Percentiles rank a stretch among this genome's conserved stretches.
Evolutionary conservation across 1,139 yeast species (phyloP).

Genomic region (Kodamaea anthophila): DNA sequence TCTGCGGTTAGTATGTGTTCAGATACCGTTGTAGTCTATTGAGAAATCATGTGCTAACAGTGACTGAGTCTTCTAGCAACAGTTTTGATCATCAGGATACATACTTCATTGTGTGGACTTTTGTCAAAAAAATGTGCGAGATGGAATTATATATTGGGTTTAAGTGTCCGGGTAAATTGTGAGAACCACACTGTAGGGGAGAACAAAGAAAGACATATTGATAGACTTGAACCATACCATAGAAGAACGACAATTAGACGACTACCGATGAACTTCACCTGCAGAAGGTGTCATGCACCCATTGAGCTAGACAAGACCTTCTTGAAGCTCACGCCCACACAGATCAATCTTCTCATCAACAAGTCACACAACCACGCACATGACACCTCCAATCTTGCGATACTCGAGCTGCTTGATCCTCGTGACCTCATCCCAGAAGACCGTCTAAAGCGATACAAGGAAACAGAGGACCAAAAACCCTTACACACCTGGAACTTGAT

Average conservation of each 20-base stretch:
- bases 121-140: too few relatives aligned
- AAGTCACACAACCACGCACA: conserved; percentile 12
- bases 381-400: conserved; percentile 11
- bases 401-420: conserved; percentile 19
- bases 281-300: conserved; percentile 32
- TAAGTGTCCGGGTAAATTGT: too few relatives aligned
- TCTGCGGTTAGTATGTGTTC: conserved; percentile 31
- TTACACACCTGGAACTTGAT: conserved; percentile 12
- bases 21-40: conserved; percentile 99
- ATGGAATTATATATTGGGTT: too few relatives aligned
- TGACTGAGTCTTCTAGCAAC: conserved; percentile 54
- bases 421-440: conserved; percentile 28
- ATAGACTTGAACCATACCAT: too few relatives aligned
- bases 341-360: conserved; percentile 26
- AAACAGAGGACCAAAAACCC: conserved; percentile 14
- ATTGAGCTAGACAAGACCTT: conserved; percentile 27
- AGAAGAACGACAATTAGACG: too few relatives aligned
- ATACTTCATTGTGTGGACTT: too few relatives aligned
- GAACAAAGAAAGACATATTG: too few relatives aligned
- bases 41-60: conserved; percentile 78
- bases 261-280: conserved; percentile 11
- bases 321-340: conserved; percentile 25
- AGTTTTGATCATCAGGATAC: conserved; percentile 39
- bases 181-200: too few relatives aligned
- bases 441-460: conserved; percentile 23